Evolutionary conservation across 2,329 filamentous ascomycete species (phyloP).

Genomic region (Fusarium sp.): DNA sequence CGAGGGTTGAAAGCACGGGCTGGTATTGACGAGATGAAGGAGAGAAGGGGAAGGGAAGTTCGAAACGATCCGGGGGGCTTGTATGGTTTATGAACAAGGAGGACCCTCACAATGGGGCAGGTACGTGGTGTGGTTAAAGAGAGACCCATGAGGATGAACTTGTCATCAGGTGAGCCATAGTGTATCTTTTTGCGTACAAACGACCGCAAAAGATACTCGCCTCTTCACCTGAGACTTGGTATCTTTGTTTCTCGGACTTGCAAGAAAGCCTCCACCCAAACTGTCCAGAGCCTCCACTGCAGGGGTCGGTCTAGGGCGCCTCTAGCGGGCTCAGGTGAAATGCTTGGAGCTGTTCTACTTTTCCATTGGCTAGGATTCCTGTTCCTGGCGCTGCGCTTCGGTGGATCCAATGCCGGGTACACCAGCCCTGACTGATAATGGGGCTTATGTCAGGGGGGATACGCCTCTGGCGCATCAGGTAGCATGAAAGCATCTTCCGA

Average conservation of each 20-base stretch:
- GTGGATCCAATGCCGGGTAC: conserved; percentile 18
- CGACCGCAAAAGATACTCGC: conserved; percentile 14
- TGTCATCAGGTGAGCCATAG: not conserved
- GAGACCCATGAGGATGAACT: conserved; percentile 12
- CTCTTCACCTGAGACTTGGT: conserved; percentile 17
- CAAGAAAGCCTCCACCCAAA: conserved; percentile 7
- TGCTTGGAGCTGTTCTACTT: conserved; percentile 20
- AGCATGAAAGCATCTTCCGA: conserved; percentile 21
- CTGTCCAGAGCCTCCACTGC: conserved; percentile 39
- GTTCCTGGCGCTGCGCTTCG: conserved; percentile 29
- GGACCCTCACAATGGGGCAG: conserved; percentile 21
- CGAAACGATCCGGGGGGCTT: conserved; percentile 39
- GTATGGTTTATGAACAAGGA: conserved; percentile 45
- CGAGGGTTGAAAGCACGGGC: conserved; percentile 46
- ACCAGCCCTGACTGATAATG: conserved; percentile 16
- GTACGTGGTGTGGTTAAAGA: conserved; percentile 19
- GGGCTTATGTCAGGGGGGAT: conserved; percentile 31
- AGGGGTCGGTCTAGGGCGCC: conserved; percentile 37
- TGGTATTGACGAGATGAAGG: conserved; percentile 45
- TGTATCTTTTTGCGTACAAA: conserved; percentile 16
- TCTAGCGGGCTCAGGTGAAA: conserved; percentile 28
- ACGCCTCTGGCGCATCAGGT: conserved; percentile 19
- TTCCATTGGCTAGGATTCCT: conserved; percentile 19
- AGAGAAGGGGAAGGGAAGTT: conserved; percentile 33
- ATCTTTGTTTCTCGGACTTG: conserved; percentile 32